These are phyloP conservation scores for Gossypium lobatum DNA, from an alignment of 441 rosid species.

Conservation along the genomic window DNA sequence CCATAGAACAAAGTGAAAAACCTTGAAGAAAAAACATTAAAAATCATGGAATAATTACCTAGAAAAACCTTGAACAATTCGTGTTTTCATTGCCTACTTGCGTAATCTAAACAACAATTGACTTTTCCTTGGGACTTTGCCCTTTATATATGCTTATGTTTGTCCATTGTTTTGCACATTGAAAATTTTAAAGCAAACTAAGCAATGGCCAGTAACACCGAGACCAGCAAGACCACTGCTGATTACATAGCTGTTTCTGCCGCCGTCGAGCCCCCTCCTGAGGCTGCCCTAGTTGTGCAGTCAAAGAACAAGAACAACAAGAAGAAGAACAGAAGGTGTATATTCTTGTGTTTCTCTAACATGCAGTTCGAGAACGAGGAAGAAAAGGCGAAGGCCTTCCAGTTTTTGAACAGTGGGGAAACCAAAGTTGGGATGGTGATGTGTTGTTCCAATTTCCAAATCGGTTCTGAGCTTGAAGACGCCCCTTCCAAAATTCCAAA, in stretches of 20 bases:
- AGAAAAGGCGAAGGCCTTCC: neutral
- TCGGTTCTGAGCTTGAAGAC: neutral
- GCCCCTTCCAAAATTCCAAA: neutral
- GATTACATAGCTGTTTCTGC: neutral
- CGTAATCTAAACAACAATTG: neutral
- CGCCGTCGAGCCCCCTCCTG: neutral
- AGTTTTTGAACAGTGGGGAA: neutral
- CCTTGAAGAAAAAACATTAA: neutral
- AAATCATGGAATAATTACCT: neutral
- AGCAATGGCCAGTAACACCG: neutral
- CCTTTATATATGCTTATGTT: neutral
- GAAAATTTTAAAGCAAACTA: neutral
- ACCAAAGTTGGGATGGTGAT: neutral
- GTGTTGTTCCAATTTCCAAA: constrained; percentile 10
- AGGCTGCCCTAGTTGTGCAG: neutral
- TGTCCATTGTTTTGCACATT: neutral
- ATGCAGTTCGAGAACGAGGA: constrained; percentile 15
- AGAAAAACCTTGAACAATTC: neutral
- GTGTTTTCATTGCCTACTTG: neutral
- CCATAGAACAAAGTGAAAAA: neutral
- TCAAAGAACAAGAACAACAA: neutral
- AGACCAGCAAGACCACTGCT: neutral
- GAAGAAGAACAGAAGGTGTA: constrained; percentile 7
- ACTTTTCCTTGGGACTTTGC: neutral
- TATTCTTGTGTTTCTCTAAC: constrained; percentile 8